A percentile compares a stretch with the other conserved stretches of the same genome.
Evolutionary conservation across 495 filamentous ascomycete genomes (phyloP).

Genomic region (Glonium stellatum): DNA sequence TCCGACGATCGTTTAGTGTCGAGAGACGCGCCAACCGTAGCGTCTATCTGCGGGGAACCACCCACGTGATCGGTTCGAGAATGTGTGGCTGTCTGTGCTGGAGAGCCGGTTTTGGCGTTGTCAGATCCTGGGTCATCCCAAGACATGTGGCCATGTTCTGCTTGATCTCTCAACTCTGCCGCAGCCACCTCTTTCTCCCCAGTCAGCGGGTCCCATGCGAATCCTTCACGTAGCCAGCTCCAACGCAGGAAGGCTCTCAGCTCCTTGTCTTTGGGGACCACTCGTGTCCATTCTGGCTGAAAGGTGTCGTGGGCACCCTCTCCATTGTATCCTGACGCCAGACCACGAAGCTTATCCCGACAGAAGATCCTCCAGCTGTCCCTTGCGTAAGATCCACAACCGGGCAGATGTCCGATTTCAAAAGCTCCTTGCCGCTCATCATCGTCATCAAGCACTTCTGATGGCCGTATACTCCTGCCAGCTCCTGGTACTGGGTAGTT

Average conservation of each 20-base stretch:
- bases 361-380: conserved; percentile 96
- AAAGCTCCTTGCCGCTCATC: conserved; percentile 48
- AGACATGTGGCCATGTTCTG: background rate
- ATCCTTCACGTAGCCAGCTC: conserved; percentile 87
- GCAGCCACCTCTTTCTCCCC: conserved; percentile 47
- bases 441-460: conserved; percentile 40
- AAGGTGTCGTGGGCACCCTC: conserved; percentile 32
- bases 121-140: background rate
- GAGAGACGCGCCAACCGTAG: background rate
- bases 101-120: background rate
- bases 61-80: background rate
- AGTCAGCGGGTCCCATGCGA: conserved; percentile 68
- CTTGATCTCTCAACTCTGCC: background rate
- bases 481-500: conserved; percentile 59
- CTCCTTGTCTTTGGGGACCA: conserved; percentile 83
- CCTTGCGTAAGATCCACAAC: conserved; percentile 76
- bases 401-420: conserved; percentile 82
- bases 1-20: background rate
- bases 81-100: background rate
- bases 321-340: conserved; percentile 48
- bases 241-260: conserved; percentile 76
- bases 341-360: conserved; percentile 63
- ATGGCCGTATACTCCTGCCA: conserved; percentile 47
- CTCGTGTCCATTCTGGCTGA: conserved; percentile 73
- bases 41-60: background rate